phyloP scores from a whole-genome alignment of 352 stramenopile genomes.

The Aphanomyces astaci region DNA sequence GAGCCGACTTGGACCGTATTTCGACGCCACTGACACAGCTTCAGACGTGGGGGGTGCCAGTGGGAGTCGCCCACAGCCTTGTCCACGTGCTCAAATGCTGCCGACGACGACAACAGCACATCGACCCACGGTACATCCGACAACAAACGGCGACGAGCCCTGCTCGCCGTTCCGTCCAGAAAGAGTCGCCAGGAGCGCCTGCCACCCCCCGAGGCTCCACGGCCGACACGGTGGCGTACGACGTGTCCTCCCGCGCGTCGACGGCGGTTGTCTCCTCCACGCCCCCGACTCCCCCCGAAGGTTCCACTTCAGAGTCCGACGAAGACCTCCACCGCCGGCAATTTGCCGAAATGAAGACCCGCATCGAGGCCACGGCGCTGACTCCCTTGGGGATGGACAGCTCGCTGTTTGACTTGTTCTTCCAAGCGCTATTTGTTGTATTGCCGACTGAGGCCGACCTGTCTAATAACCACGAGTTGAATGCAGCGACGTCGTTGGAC shows the following conservation, averaged over 20 bases:
- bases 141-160: not conserved
- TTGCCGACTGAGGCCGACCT: not conserved
- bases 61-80: not conserved
- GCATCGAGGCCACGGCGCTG: conserved; percentile 6
- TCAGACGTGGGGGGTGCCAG: not conserved
- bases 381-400: not conserved
- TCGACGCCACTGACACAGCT: not conserved
- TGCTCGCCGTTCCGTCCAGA: not conserved
- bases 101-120: not conserved
- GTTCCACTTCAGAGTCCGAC: not conserved
- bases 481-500: too few relatives aligned
- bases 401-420: conserved; percentile 16
- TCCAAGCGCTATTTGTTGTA: conserved; percentile 17
- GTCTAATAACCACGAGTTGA: not conserved
- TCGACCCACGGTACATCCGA: not conserved
- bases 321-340: not conserved
- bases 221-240: conserved; percentile 10
- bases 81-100: not conserved
- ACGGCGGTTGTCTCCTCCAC: too few relatives aligned
- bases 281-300: too few relatives aligned
- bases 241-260: not conserved
- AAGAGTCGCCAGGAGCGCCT: not conserved
- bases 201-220: not conserved
- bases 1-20: not conserved
- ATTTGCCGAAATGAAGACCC: conserved; percentile 17